Evolutionary conservation across 2,329 filamentous ascomycete species (phyloP), one percentile per base, ranked within the genome.

Genomic region (Sclerotinia trifoliorum): DNA sequence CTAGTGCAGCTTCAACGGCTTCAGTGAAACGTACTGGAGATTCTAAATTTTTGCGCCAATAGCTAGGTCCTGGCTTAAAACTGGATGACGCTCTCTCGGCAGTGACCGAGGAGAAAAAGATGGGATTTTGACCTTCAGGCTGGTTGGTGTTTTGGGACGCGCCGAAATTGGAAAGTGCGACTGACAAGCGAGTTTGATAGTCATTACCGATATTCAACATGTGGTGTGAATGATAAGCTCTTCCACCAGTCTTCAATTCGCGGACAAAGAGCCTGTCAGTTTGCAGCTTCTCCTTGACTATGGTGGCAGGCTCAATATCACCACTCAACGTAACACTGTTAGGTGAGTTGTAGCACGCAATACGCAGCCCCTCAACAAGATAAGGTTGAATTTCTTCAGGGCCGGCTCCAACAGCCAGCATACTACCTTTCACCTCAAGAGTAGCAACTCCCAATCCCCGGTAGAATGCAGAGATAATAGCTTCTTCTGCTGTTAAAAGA

Each of bases 381-480:
- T 69, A 61, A 21, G 57, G 26, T 39, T 63, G 6, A 1, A 57
- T 61, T 26, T 61, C 52, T n/a, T 60, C 46, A 11, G 70, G n/a
- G 3, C 65, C 63, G 10, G 70, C 35, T 15, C 69, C 71, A 48
- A 60, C 70, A n/a, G 72, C 70, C 35, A 70, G 17, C 72, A 71
- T 71, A 10, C 57, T 44, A 1, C 70, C 73, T 42, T 48, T 26
- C 29, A 62, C 15, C 13, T 46, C 29, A 1, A 56, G 46, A 21
- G 48, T 39, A 0, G 51, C 51, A 21, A 63, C 52, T 17, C 39
- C 76, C 70, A 52, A 39, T 13, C 71, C 71, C 60, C 79, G 69
- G 68, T 75, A 72, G 70, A 85, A 86, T 2, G 84, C 84, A 7
- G 82, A 78, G 0, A 79, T 77, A 74, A 78, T 74, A 15, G 80